These are phyloP conservation scores for Debaryomycetaceae sp. DNA, from an alignment of 1,139 yeast genomes.

Conservation along the genomic window DNA sequence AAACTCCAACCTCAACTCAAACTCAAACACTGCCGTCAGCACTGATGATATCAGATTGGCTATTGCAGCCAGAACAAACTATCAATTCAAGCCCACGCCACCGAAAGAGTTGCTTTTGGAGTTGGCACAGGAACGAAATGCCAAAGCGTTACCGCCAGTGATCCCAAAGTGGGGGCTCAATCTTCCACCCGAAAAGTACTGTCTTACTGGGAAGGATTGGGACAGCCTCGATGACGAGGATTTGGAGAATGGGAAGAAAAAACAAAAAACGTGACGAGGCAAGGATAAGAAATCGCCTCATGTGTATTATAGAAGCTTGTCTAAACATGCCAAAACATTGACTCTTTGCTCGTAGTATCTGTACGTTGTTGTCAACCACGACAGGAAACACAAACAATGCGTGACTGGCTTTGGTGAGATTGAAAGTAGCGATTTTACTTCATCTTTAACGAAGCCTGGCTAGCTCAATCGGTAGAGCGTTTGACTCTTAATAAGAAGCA, in stretches of 20 bases:
- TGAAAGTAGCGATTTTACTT: too few relatives aligned
- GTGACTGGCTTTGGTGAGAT: too few relatives aligned
- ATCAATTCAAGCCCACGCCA: slow-evolving; percentile 93
- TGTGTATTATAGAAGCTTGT: too few relatives aligned
- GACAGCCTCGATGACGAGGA: slow-evolving; percentile 38
- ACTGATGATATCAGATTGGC: slow-evolving; percentile 92
- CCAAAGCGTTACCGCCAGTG: slow-evolving; percentile 85
- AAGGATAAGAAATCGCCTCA: slow-evolving; percentile 6
- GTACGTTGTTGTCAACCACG: too few relatives aligned
- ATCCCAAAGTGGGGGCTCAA: slow-evolving; percentile 91
- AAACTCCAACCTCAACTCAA: slow-evolving; percentile 30
- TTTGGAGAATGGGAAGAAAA: slow-evolving; percentile 19
- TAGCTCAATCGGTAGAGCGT: slow-evolving; percentile 17
- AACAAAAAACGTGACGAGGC: slow-evolving; percentile 4
- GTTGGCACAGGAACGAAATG: slow-evolving; percentile 87
- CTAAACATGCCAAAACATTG: too few relatives aligned
- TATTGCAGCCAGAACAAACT: slow-evolving; percentile 86
- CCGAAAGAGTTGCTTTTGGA: slow-evolving; percentile 89
- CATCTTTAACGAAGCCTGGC: slow-evolving; percentile 10
- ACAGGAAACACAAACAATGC: too few relatives aligned
- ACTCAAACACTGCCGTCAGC: slow-evolving; percentile 49
- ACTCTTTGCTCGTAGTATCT: too few relatives aligned
- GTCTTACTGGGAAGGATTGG: slow-evolving; percentile 82
- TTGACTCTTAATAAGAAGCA: slow-evolving; percentile 12
- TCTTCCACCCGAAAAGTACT: slow-evolving; percentile 95